Evolutionary conservation across 1,284 basidiomycete species (phyloP), one percentile per base, ranked within the genome.

Genomic region (Ganoderma lingzhi): DNA sequence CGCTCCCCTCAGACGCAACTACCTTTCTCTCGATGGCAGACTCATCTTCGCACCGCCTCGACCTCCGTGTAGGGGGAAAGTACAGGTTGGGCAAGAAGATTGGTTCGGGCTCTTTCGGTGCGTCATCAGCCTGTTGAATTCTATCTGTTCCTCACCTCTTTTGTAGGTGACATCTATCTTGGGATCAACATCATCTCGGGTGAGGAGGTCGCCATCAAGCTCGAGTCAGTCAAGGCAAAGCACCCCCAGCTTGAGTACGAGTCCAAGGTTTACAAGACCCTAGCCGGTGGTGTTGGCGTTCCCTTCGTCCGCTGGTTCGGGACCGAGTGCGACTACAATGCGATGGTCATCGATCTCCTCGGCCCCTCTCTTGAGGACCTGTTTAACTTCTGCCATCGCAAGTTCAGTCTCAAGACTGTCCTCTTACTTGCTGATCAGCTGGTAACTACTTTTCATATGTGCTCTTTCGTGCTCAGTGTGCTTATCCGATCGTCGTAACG

Each of bases 111-210:
- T 99, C 97, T 66, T 99, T 99, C 79, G 96, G 97, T 97, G 77
- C 78, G 93, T 85, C 2, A 45, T 19, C 2, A n/a, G 4, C n/a
- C 6, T 39, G 15, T 17, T 42, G 19, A 45, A 2, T 41, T 2
- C 8, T n/a, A n/a, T 41, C n/a, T 9, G 12, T 14, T 12, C 5
- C n/a, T 59, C 30, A 68, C 19, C 53, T n/a, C 37, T 23, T 14
- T 5, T 17, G 32, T 58, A 97, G 96, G 96, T 84, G 97, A 99
- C 80, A 99, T 99, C 82, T 99, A 99, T 83, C 94, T 99, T 71
- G 98, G 98, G 72, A 97, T 98, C 83, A 99, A 99, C 88, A 99
- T 99, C 85, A 99, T 99, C 81, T 98, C 97, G n/a, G 97, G 97
- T 63, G 97, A 99, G 82, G 97, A 99, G 82, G 98, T 99, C 70